These are phyloP conservation scores for Zizania latifolia DNA, from an alignment of 176 grass and related monocot species.

Conservation along the genomic window DNA sequence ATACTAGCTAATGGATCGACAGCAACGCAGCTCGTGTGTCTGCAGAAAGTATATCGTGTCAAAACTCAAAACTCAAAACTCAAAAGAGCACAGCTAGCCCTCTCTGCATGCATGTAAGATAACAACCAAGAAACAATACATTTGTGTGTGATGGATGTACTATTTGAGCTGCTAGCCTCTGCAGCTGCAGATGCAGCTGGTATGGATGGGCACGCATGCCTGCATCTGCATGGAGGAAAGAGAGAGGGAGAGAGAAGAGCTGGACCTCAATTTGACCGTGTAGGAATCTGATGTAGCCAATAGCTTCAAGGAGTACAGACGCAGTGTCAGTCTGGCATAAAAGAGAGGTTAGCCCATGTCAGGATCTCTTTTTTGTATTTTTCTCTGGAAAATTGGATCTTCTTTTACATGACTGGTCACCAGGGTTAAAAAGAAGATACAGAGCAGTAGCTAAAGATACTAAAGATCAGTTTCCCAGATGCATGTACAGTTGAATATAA, in stretches of 20 bases:
- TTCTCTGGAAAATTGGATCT: constrained; percentile 34
- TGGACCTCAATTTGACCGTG: constrained; percentile 97
- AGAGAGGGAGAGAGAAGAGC: constrained; percentile 1
- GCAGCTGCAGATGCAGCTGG: too few species aligned
- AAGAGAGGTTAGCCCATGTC: constrained; percentile 40
- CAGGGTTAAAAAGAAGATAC: background rate
- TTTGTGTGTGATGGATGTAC: constrained; percentile 21
- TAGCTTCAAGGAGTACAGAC: constrained; percentile 97
- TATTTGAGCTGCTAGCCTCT: background rate
- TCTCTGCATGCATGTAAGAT: background rate
- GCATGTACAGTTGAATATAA: too few species aligned
- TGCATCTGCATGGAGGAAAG: background rate
- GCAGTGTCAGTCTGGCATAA: constrained; percentile 96
- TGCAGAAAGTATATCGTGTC: constrained; percentile 1
- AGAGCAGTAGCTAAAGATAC: too few species aligned
- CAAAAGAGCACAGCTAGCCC: background rate
- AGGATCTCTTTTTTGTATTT: constrained; percentile 44
- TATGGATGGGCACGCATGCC: constrained; percentile 16
- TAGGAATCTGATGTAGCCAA: constrained; percentile 99
- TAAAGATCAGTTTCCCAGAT: too few species aligned
- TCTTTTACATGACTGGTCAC: constrained; percentile 15
- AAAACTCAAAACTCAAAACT: too few species aligned
- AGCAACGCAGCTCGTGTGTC: background rate
- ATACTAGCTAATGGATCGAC: background rate
- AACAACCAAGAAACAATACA: background rate